Base-by-base conservation (phyloP, 495 filamentous ascomycete genomes). In the Hyaloscypha variabilis region DNA sequence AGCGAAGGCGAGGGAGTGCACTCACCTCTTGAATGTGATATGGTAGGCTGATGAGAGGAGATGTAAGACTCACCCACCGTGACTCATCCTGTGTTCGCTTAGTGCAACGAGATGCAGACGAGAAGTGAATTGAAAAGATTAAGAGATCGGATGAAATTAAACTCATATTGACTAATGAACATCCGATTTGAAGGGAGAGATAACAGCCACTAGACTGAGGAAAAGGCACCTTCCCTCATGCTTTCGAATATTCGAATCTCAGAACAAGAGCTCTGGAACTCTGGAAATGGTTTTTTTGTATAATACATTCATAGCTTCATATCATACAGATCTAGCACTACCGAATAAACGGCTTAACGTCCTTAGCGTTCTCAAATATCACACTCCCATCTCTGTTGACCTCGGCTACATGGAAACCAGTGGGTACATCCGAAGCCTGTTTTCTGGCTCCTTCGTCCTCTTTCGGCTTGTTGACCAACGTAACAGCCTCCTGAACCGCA, bases 341-440 rank as follows among this genome's bases (percentile, higher is more conserved):
- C 57, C 65, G 58, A 53, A 82, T 76, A 72, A 87, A 85, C 31
- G 83, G 78, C 67, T 84, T 82, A 29, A 83, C 71, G 62, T 83
- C 79, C 55, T 79, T 77, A 8, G 80, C 77, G 64, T 91, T 86
- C 70, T 87, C 84, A 67, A 93, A 87, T 54, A 81, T 80, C 30
- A 90, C 88, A 75, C 91, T 90, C 3, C 91, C 91, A 64, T 89
- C 86, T 63, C 80, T 79, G 4, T 81, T 79, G 10, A 93, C 82
- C 53, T 77, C 83, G 0, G 89, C 90, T 36, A 90, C 70, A 52
- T 78, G 77, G 36, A 85, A 77, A 1, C 69, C 73, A n/a, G 81
- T 73, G 14, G 76, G 72, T 28, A 72, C 67, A 68, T 78, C 63
- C 8, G 65, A n/a, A 8, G 49, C 8, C 59, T 73, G 69, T 31